Percentiles rank a stretch among this genome's conserved stretches.
phyloP scores from a whole-genome alignment of 306 rosid genomes.

The Hippophae tibetana region DNA sequence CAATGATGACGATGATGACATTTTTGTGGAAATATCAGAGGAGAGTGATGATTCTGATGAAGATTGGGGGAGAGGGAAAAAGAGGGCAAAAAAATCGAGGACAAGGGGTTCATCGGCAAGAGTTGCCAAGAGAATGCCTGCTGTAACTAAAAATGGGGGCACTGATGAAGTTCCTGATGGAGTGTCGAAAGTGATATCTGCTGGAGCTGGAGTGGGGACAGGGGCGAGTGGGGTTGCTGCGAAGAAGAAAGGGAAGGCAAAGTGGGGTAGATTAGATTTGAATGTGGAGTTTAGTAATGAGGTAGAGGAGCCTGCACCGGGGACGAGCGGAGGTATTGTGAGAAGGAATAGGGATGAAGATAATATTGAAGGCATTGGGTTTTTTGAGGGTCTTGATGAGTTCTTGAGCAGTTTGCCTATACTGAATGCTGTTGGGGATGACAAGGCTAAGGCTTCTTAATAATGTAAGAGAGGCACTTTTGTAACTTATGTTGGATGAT shows the following conservation, averaged over 20 bases:
- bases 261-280: conserved; percentile 80
- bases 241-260: conserved; percentile 55
- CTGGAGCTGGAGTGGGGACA: conserved; percentile 36
- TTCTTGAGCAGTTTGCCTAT: conserved; percentile 82
- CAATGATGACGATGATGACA: conserved; percentile 39
- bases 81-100: conserved; percentile 18
- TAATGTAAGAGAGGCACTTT: conserved; percentile 30
- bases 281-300: conserved; percentile 95
- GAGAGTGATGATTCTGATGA: conserved; percentile 55
- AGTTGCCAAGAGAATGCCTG: conserved; percentile 18
- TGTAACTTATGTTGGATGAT: conserved; percentile 27
- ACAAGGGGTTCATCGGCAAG: conserved; percentile 14
- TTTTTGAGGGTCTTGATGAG: conserved; percentile 96
- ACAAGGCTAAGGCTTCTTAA: conserved; percentile 72
- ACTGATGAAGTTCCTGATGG: conserved; percentile 30
- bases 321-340: conserved; percentile 34
- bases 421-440: conserved; percentile 76
- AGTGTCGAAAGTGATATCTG: conserved; percentile 8
- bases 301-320: conserved; percentile 59
- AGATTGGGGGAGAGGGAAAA: conserved; percentile 24
- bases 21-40: conserved; percentile 38
- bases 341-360: conserved; percentile 52
- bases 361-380: conserved; percentile 73
- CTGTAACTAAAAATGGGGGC: conserved; percentile 27
- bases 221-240: conserved; percentile 18